These are phyloP conservation scores for Zygosaccharomyces pseudobailii DNA, from an alignment of 1,139 yeast genomes.

Conservation along the genomic window DNA sequence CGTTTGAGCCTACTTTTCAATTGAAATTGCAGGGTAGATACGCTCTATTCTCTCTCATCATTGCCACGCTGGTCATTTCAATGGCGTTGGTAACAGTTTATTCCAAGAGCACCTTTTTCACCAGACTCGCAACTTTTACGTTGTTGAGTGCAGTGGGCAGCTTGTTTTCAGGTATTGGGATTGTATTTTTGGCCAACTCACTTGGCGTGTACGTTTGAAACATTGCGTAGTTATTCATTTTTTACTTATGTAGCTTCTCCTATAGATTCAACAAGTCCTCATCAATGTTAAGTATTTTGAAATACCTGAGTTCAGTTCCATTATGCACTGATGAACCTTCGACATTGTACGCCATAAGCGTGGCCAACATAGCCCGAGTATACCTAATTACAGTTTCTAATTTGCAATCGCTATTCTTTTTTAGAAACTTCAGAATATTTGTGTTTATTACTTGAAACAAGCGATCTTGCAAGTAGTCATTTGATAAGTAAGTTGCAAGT, in stretches of 20 bases:
- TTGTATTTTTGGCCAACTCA: constrained; percentile 29
- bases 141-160: constrained; percentile 24
- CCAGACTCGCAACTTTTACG: constrained; percentile 18
- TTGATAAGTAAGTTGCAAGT: constrained; percentile 22
- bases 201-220: constrained; percentile 31
- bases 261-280: constrained; percentile 29
- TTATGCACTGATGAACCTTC: constrained; percentile 13
- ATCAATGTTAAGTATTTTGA: constrained; percentile 30
- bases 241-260: background rate
- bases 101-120: constrained; percentile 15
- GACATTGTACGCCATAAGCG: constrained; percentile 20
- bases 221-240: background rate
- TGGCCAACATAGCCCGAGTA: constrained; percentile 31
- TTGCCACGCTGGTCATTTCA: constrained; percentile 20
- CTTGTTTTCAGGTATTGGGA: constrained; percentile 25
- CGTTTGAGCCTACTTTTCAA: constrained; percentile 16
- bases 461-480: constrained; percentile 30
- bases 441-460: constrained; percentile 30
- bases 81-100: constrained; percentile 19
- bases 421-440: constrained; percentile 21
- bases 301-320: constrained; percentile 22
- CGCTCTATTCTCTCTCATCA: constrained; percentile 21
- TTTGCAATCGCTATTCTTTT: constrained; percentile 28
- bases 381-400: constrained; percentile 29
- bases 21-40: constrained; percentile 24